Percentiles rank a stretch among this genome's conserved stretches.
These are phyloP conservation scores for Aspergillus ustus DNA, from an alignment of 2,329 filamentous ascomycete genomes.

Conservation along the genomic window DNA sequence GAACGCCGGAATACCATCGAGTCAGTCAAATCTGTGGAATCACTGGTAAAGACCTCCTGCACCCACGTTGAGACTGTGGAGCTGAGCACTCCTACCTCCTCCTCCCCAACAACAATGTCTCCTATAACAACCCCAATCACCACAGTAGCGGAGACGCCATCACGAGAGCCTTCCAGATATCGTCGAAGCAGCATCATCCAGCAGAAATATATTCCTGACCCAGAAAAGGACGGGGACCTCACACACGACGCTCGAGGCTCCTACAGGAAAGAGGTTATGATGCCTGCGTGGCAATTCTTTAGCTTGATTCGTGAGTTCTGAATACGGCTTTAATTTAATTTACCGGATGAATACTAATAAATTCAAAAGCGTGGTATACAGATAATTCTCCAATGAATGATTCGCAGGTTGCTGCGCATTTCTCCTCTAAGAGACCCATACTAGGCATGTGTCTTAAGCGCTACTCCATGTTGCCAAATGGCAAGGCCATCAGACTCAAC, in stretches of 20 bases:
- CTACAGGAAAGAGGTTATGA: slow-evolving; percentile 79
- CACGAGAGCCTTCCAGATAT: slow-evolving; percentile 29
- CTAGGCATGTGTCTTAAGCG: slow-evolving; percentile 92
- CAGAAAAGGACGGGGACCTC: slow-evolving; percentile 34
- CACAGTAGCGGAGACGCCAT: slow-evolving; percentile 32
- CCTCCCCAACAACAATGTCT: slow-evolving; percentile 35
- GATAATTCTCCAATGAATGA: slow-evolving; percentile 68
- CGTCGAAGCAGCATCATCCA: slow-evolving; percentile 50
- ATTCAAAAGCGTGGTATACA: slow-evolving; percentile 77
- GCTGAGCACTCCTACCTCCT: slow-evolving; percentile 43
- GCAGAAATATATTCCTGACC: slow-evolving; percentile 48
- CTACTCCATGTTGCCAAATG: slow-evolving; percentile 75
- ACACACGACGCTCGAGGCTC: slow-evolving; percentile 43
- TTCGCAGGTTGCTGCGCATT: slow-evolving; percentile 84
- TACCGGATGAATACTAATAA: slow-evolving; percentile 36
- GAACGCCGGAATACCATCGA: slow-evolving; percentile 63
- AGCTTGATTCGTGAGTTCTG: slow-evolving; percentile 76
- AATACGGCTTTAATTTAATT: not conserved
- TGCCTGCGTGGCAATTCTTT: slow-evolving; percentile 98
- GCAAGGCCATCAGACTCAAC: slow-evolving; percentile 71
- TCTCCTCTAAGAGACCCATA: slow-evolving; percentile 79
- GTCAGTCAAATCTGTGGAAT: slow-evolving; percentile 46
- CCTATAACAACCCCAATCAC: slow-evolving; percentile 31
- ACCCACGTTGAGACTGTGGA: slow-evolving; percentile 50
- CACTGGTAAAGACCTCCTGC: slow-evolving; percentile 40